Evolutionary conservation across 306 rosid genomes (phyloP), one percentile per base, ranked within the genome.

Genomic region (Herpetospermum pedunculosum): DNA sequence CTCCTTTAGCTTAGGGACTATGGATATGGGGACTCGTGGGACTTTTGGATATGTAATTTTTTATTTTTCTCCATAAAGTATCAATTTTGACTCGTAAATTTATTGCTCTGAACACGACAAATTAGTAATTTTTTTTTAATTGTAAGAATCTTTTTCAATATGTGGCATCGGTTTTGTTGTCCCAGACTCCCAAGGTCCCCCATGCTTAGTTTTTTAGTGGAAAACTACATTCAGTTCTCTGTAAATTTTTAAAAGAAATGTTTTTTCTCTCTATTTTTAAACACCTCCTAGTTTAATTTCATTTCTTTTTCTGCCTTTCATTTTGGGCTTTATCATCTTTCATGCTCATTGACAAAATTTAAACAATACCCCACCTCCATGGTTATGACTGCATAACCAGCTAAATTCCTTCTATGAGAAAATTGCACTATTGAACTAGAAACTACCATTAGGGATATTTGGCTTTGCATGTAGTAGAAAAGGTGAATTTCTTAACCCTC

Each of bases 11-110:
- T 71, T 79, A 70, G 53, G 54, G 68, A 25, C 54, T 46, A 5
- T 75, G 62, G 77, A 71, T 78, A 67, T 48, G 48, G 77, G 79
- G 82, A 54, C 73, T 70, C 40, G 73, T 70, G 71, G 77, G 62
- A 74, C 60, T 55, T 62, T 50, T 73, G 74, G 74, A 37, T 35
- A 62, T 9, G 41, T 25, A 28, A 54, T 7, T 60, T 57, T 57
- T 57, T 28, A 62, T 37, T 75, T 79, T 74, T 50, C 69, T 25
- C 50, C 50, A 38, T 21, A 21, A 65, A 38, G 48, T 37, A 38
- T 35, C 18, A 37, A 43, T 38, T 64, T 65, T 65, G 72, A 21
- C 72, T 41, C 53, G 15, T 68, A 68, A 38, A 77, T 46, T 54
- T n/a, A 9, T 80, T 69, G 69, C 73, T 70, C 40, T 13, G 68